Evolutionary conservation across 1,284 basidiomycete genomes (phyloP), one percentile per base, ranked within the genome.

Genomic region (Moesziomyces aphidis): DNA sequence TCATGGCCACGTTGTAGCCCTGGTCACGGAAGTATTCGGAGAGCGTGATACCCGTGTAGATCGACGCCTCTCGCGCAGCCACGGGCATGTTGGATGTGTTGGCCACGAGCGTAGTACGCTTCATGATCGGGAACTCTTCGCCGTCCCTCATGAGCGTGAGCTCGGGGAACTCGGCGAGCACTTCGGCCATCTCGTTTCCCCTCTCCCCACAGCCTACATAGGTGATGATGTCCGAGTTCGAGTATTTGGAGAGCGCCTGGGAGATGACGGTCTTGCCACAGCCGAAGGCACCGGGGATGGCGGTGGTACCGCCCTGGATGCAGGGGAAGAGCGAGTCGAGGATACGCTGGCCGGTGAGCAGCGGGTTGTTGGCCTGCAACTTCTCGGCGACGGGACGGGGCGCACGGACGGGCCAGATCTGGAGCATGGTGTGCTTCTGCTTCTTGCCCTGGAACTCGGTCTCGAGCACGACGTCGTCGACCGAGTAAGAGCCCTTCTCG

Each of bases 21-120:
- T 98, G 95, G 86, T 99, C 96, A 87, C 96, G 93, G 92, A 97
- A 99, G 88, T 99, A 99, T 85, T 99, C 96, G 49, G 96, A 96
- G 23, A 99, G 90, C 0, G 97, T 99, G 87, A 99, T 99, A 83
- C 97, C 97, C 46, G 97, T 99, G 87, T 99, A 99, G 86, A 99
- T 99, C 48, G 96, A 98, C 6, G 97, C 97, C 87, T 99, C 97
- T 83, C 97, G 94, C 43, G 97, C 97, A 42, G 97, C 97, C 82
- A 99, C 97, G 79, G 97, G 97, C 97, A 99, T 99, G 88, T 99
- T 99, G 63, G 96, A 98, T 2, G 97, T 99, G 86, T 99, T 99
- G 79, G 97, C 97, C 67, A 99, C 96, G 39, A 99, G 90, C 4
- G 96, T 95, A 1, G 97, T 99, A 73, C 97, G 95, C 87, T 99